Conservation (phyloP, 2,329 filamentous ascomycete genomes). For the Dothidotthia symphoricarpi region DNA sequence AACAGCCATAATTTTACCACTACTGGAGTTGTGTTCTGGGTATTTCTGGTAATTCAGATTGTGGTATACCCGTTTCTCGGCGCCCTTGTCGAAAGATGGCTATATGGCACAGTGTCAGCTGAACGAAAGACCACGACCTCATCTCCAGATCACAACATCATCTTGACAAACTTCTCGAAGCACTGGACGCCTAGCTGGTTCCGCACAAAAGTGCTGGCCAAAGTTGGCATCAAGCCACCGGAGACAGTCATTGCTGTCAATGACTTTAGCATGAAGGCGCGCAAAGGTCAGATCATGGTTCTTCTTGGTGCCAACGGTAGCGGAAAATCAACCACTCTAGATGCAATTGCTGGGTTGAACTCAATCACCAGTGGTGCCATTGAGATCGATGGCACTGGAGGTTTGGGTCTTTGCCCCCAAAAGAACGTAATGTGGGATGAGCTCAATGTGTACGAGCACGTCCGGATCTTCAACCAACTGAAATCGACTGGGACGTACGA, state of each 20-base stretch:
- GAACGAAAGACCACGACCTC: conserved; percentile 46
- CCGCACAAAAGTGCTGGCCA: conserved; percentile 47
- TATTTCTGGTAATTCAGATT: conserved; percentile 75
- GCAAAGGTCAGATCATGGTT: conserved; percentile 79
- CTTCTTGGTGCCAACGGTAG: conserved; percentile 86
- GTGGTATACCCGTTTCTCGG: conserved; percentile 74
- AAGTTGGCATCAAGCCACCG: conserved; percentile 50
- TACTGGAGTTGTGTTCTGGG: conserved; percentile 72
- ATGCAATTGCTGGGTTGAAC: conserved; percentile 80
- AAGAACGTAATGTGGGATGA: conserved; percentile 94
- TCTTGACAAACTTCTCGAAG: conserved; percentile 73
- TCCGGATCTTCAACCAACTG: conserved; percentile 77
- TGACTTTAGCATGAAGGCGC: conserved; percentile 67
- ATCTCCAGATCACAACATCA: conserved; percentile 57
- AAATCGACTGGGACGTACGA: conserved; percentile 61
- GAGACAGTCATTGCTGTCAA: conserved; percentile 77
- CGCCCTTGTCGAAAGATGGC: conserved; percentile 66
- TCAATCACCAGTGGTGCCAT: conserved; percentile 75
- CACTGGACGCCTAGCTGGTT: conserved; percentile 68
- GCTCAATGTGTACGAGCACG: conserved; percentile 80
- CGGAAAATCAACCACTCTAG: conserved; percentile 86
- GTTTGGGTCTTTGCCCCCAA: conserved; percentile 83
- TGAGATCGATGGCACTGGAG: conserved; percentile 72
- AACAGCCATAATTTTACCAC: conserved; percentile 56
- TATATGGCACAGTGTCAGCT: conserved; percentile 72